A percentile compares a stretch with the other conserved stretches of the same genome.
These are phyloP conservation scores for Neonectria sp. DNA, from an alignment of 2,329 filamentous ascomycete species.

Conservation along the genomic window DNA sequence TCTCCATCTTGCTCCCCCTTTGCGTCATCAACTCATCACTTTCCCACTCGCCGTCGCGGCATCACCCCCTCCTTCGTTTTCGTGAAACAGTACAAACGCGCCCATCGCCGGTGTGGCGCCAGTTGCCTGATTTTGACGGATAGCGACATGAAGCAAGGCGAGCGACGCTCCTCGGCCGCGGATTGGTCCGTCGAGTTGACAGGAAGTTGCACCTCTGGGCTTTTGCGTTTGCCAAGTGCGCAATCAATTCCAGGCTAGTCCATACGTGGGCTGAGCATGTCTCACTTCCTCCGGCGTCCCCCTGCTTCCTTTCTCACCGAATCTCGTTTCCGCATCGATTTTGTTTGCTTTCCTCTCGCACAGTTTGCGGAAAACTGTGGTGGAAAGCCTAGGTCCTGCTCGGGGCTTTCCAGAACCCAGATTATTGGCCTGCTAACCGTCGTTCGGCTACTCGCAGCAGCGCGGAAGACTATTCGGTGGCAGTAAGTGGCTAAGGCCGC, in stretches of 20 bases:
- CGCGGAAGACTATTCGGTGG: neutral
- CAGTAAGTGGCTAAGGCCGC: neutral
- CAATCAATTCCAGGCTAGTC: neutral
- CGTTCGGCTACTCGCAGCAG: neutral
- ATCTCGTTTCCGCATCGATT: neutral
- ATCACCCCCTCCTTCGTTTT: neutral
- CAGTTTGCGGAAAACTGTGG: neutral
- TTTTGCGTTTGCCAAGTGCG: neutral
- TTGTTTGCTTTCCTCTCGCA: neutral
- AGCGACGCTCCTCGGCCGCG: neutral
- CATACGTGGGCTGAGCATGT: neutral
- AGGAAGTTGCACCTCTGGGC: slow-evolving; percentile 1
- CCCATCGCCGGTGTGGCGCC: neutral
- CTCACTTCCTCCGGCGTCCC: neutral
- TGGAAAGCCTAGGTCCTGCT: neutral
- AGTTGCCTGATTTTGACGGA: neutral
- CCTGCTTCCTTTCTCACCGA: neutral
- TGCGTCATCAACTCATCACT: neutral
- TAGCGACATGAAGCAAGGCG: slow-evolving; percentile 5
- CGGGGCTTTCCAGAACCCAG: neutral
- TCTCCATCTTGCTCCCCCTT: neutral
- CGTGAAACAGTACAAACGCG: neutral
- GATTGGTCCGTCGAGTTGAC: neutral
- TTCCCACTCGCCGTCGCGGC: neutral
- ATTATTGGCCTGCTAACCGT: neutral